Evolutionary conservation across 768 basidiomycete species (phyloP).

Genomic region (Chalciporus sphaerocephalus): DNA sequence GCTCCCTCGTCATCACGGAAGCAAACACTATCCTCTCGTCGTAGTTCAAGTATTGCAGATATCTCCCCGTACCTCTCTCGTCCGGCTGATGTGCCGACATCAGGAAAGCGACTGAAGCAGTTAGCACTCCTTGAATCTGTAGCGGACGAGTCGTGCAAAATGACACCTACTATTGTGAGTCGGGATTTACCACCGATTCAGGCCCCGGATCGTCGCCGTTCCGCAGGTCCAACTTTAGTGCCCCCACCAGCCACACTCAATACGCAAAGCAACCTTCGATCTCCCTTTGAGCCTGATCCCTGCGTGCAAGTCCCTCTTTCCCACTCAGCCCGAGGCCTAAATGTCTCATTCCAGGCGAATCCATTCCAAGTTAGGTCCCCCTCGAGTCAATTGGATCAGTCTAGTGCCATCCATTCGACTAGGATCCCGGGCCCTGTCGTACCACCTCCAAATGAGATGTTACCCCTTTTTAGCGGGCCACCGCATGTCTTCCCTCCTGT

Average conservation of each 20-base stretch:
- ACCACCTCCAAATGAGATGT: constrained; percentile 16
- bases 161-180: constrained; percentile 41
- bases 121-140: constrained; percentile 68
- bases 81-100: constrained; percentile 48
- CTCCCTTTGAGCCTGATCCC: constrained; percentile 39
- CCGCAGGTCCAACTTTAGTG: constrained; percentile 25
- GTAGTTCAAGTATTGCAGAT: constrained; percentile 52
- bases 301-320: constrained; percentile 4
- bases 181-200: constrained; percentile 21
- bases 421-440: constrained; percentile 7
- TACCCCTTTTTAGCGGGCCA: constrained; percentile 9
- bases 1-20: constrained; percentile 16
- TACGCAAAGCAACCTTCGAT: constrained; percentile 20
- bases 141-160: constrained; percentile 66
- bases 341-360: constrained; percentile 15
- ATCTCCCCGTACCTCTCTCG: constrained; percentile 67
- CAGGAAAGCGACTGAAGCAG: constrained; percentile 63
- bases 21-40: constrained; percentile 25
- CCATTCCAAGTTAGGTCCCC: constrained; percentile 45
- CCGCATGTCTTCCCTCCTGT: constrained; percentile 3
- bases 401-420: constrained; percentile 13
- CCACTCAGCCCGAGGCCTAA: constrained; percentile 7
- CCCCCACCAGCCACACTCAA: constrained; percentile 22
- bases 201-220: constrained; percentile 1
- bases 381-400: constrained; percentile 44